Base-by-base conservation (phyloP, 2,329 filamentous ascomycete species). In the Colletotrichum lupini region DNA sequence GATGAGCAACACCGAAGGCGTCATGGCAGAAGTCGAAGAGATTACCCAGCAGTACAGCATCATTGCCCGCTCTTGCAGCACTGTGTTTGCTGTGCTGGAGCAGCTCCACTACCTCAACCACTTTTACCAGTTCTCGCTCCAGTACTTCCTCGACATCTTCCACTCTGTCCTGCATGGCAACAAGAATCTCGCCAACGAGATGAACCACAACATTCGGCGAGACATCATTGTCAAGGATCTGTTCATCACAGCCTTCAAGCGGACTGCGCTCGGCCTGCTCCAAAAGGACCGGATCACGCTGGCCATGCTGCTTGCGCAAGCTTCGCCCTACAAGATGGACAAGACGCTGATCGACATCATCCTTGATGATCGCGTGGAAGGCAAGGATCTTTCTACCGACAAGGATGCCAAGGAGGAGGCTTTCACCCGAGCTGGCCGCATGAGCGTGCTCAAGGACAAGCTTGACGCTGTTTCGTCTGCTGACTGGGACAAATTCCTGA, bases 61-160 rank as follows among this genome's bases (percentile, higher is more conserved):
- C 76, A 95, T 99, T 83, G 97, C 97, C 69, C 91, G 92, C 78
- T 96, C 97, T 55, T 99, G 97, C 89, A 98, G 96, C 85, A 95
- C 97, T 68, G 96, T 99, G 55, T 99, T 98, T 82, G 95, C 97
- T 37, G 94, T 99, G 16, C 87, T 99, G 74, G 97, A 99, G 85
- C 96, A 99, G 82, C 90, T 99, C 71, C 96, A 98, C 83, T 97
- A 98, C 81, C 92, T 99, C 82, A 98, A 99, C 82, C 97, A 98
- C 87, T 98, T 98, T 85, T 99, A 99, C 83, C 97, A 98, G 82
- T 99, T 99, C 88, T 99, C 97, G 49, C 89, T 99, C 73, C 95
- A 98, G 83, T 99, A 98, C 85, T 99, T 99, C 85, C 90, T 98
- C 68, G 94, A 98, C 81, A 99, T 99, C 77, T 99, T 99, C 89